phyloP scores from a whole-genome alignment of 2,329 filamentous ascomycete genomes.

The Zarea fungicola region DNA sequence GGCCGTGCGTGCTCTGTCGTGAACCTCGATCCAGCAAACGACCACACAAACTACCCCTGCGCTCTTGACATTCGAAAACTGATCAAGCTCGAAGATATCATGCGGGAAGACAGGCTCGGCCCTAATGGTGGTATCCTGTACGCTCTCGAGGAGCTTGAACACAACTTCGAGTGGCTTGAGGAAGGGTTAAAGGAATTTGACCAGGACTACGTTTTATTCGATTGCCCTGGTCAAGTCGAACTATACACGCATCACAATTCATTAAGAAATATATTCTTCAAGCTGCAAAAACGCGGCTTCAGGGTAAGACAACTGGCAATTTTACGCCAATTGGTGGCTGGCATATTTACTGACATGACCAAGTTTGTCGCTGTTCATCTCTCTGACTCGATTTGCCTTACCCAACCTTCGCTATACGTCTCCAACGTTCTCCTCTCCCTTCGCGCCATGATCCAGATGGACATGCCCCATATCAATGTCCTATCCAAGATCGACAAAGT shows the following conservation, averaged over 20 bases:
- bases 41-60: slow-evolving; percentile 80
- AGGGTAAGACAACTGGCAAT: slow-evolving; percentile 63
- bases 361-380: slow-evolving; percentile 92
- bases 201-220: slow-evolving; percentile 91
- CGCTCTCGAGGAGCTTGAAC: slow-evolving; percentile 89
- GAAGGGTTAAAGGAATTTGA: slow-evolving; percentile 71
- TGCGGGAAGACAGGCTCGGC: slow-evolving; percentile 83
- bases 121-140: slow-evolving; percentile 92
- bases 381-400: slow-evolving; percentile 89
- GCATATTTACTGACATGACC: slow-evolving; percentile 23
- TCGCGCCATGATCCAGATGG: slow-evolving; percentile 96
- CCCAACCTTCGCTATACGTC: slow-evolving; percentile 88
- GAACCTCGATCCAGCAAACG: slow-evolving; percentile 96
- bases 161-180: slow-evolving; percentile 90
- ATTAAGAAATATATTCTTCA: slow-evolving; percentile 85
- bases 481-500: slow-evolving; percentile 98
- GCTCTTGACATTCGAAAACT: slow-evolving; percentile 87
- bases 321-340: neutral
- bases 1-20: slow-evolving; percentile 91
- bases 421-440: slow-evolving; percentile 90
- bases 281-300: slow-evolving; percentile 84
- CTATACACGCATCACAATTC: slow-evolving; percentile 94
- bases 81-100: slow-evolving; percentile 88
- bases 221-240: slow-evolving; percentile 96
- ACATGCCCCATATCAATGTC: slow-evolving; percentile 92